Base-by-base conservation (phyloP, 805 yeast genomes). In the Suhomyces sp. region DNA sequence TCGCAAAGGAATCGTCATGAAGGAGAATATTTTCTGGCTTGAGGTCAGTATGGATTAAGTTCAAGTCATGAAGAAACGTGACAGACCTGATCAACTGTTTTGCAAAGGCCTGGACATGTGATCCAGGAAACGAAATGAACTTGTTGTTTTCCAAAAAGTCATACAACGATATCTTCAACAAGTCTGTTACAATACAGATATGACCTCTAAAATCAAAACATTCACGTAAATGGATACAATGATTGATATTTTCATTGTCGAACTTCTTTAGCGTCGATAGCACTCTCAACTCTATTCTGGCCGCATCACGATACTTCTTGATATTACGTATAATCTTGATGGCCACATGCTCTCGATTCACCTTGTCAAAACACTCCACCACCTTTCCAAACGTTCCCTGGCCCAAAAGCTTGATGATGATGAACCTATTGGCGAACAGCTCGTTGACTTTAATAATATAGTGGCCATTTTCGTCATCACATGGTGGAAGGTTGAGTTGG, bases 311-410 rank as follows among this genome's bases (percentile, higher is more conserved):
- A 69, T 94, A 94, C 73, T 96, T 90, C 23, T 91, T 96, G 23
- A 94, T 87, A 19, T 97, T 90, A 53, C 96, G 79, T 48, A 94
- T 94, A 56, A 94, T 88, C 68, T 94, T 94, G 55, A 94, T 87
- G 1, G 99, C 99, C 45, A 90, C 94, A 54, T 77, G 76, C 50
- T 79, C 76, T 27, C 83, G 74, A 45, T 81, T 76, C 17, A 76
- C 70, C 50, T 78, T 74, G 65, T 94, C 98, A 59, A 78, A 79
- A n/a, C 96, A 94, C 53, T 86, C 84, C 40, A 88, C 86, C 6
- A 91, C 97, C 63, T 88, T 90, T 12, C 97, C 97, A 73, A 90
- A 90, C 0, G 97, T 90, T 12, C 97, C 97, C 63, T 90, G 96
- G 36, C 97, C 97, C 52, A 94, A 73, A 33, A 90, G 72, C 53